Base-by-base conservation (phyloP, 768 basidiomycete species). In the Leccinum subtestaceum region DNA sequence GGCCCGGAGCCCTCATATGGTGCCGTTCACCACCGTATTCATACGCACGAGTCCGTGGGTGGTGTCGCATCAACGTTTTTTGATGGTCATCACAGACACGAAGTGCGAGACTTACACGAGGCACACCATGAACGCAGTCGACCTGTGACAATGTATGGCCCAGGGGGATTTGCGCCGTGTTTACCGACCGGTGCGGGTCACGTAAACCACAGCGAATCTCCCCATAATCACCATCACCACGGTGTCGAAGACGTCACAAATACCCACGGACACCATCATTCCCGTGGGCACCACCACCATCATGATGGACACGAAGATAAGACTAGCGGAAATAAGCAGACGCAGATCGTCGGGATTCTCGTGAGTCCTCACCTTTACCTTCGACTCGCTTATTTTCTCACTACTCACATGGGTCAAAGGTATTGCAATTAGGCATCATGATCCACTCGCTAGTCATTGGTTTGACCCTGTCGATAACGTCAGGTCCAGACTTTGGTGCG, bases 391-490 rank as follows among this genome's bases (percentile, higher is more conserved):
- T 4, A 38, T 21, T 6, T 52, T 32, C 19, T 36, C 32, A 13
- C 13, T 31, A 32, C 52, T 66, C n/a, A 61, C 48, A 11, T 7
- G 4, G 8, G 31, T 31, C 49, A 53, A 40, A 92, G 90, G 84
- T 91, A 32, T 76, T 95, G 36, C 88, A 95, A 81, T 67, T 89
- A 2, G 84, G 93, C 49, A 91, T 95, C 65, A 88, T 95, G 90
- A 80, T 95, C 52, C 85, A 94, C 67, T 88, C 91, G 2, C 69
- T 93, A 49, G 83, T 93, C 32, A 90, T 93, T 57, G 91, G 91
- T 2, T 70, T 93, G 21, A 93, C 91, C 4, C 75, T 93, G 19
- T 81, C 88, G 1, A 82, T 93, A 56, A 83, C 88, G 4, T 76
- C 80, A 5, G 87, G 89, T 17, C 63, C 82, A 1, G 89, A 91